Evolutionary conservation across 768 basidiomycete genomes (phyloP).

Genomic region (Podaxis sp.): DNA sequence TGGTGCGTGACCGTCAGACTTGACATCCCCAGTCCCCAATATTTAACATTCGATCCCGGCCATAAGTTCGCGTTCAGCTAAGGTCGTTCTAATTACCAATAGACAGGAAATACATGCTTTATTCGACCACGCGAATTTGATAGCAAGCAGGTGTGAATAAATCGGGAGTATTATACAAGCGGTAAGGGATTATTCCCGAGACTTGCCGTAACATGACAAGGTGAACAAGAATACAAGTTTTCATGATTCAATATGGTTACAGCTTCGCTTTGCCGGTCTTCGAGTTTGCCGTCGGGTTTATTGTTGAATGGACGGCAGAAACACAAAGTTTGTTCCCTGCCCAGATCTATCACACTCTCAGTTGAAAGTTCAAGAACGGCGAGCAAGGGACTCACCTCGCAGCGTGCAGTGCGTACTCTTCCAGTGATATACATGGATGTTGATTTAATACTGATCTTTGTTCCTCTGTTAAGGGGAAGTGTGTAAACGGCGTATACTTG

Average conservation of each 20-base stretch:
- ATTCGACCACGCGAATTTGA: no score
- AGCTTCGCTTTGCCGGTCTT: background rate
- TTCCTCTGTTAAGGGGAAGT: constrained; percentile 28
- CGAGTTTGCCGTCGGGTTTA: constrained; percentile 17
- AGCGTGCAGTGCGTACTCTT: constrained; percentile 35
- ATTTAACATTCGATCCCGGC: no score
- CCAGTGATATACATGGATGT: constrained; percentile 39
- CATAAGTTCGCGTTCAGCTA: no score
- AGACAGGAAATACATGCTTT: no score
- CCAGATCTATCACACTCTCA: constrained; percentile 31
- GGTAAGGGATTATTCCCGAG: background rate
- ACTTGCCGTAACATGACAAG: no score
- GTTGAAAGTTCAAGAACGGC: background rate
- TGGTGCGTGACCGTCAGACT: no score
- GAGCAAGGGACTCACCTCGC: constrained; percentile 32
- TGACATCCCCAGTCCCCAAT: no score
- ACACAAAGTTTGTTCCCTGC: constrained; percentile 36
- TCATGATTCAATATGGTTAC: background rate
- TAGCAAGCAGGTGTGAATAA: no score
- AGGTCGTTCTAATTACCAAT: no score
- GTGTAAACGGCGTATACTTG: background rate
- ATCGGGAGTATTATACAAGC: background rate
- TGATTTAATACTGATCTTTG: constrained; percentile 35
- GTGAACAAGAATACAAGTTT: background rate
- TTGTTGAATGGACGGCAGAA: constrained; percentile 39